These are phyloP conservation scores for Fragaria nilgerrensis DNA, from an alignment of 306 rosid species.

Conservation along the genomic window DNA sequence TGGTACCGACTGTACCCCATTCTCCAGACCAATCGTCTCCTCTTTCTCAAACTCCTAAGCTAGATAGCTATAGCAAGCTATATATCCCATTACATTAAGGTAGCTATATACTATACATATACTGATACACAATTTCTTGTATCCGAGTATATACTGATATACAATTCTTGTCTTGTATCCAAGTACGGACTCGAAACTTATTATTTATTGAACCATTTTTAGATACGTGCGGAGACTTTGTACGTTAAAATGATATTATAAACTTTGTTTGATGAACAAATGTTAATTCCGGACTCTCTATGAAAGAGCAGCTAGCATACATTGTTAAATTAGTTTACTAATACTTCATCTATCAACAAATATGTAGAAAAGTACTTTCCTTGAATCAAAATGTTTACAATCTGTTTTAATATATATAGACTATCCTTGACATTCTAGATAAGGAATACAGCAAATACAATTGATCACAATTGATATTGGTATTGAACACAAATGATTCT, in stretches of 20 bases:
- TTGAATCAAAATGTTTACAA: too few species aligned
- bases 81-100: constrained; percentile 24
- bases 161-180: background rate
- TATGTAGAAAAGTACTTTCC: too few species aligned
- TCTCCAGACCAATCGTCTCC: constrained; percentile 78
- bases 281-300: too few species aligned
- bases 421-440: too few species aligned
- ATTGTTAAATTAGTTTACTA: too few species aligned
- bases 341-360: too few species aligned
- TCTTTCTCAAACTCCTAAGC: constrained; percentile 58
- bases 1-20: constrained; percentile 62
- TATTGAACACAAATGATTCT: too few species aligned
- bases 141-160: background rate
- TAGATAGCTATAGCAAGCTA: background rate
- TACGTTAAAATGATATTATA: background rate
- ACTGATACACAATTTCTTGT: background rate
- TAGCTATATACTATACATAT: background rate
- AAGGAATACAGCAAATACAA: too few species aligned
- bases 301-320: too few species aligned
- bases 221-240: background rate
- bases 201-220: background rate
- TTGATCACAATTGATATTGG: too few species aligned
- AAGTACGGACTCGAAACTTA: background rate
- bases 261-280: too few species aligned
- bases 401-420: too few species aligned